Evolutionary conservation across 768 basidiomycete species (phyloP).

Genomic region (Chalciporus piperatus): DNA sequence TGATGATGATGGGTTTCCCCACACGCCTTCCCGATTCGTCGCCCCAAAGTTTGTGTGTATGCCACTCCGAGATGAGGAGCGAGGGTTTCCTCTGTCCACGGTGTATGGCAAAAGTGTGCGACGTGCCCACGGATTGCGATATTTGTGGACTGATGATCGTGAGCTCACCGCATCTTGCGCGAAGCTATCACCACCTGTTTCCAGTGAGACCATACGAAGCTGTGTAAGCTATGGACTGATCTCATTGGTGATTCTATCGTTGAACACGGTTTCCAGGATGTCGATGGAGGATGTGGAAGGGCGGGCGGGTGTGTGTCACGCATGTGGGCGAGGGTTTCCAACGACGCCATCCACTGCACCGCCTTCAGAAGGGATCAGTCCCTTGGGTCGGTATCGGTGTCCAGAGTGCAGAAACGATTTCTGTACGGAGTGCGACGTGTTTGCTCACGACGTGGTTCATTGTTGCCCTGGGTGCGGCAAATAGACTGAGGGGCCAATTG

Average conservation of each 20-base stretch:
- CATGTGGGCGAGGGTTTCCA: conserved; percentile 74
- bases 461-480: conserved; percentile 87
- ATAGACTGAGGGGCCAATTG: conserved; percentile 26
- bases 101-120: conserved; percentile 91
- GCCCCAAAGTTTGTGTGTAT: conserved; percentile 83
- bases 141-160: conserved; percentile 98
- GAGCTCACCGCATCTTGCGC: conserved; percentile 92
- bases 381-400: conserved; percentile 86
- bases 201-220: conserved; percentile 84
- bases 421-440: conserved; percentile 94
- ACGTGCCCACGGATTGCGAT: conserved; percentile 97
- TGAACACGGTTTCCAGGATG: conserved; percentile 30
- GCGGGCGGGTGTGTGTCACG: conserved; percentile 57
- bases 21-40: conserved; percentile 84
- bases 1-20: conserved; percentile 99
- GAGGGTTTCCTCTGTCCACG: conserved; percentile 95
- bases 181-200: conserved; percentile 94
- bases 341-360: conserved; percentile 35
- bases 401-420: conserved; percentile 84
- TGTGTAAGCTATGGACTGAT: conserved; percentile 56
- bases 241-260: neutral
- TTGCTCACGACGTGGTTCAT: conserved; percentile 93
- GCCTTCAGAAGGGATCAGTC: conserved; percentile 68
- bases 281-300: conserved; percentile 37
- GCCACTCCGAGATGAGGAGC: conserved; percentile 89